Conservation (phyloP, 192 early-diverging fungal genomes). For the Linnemannia hyalina region DNA sequence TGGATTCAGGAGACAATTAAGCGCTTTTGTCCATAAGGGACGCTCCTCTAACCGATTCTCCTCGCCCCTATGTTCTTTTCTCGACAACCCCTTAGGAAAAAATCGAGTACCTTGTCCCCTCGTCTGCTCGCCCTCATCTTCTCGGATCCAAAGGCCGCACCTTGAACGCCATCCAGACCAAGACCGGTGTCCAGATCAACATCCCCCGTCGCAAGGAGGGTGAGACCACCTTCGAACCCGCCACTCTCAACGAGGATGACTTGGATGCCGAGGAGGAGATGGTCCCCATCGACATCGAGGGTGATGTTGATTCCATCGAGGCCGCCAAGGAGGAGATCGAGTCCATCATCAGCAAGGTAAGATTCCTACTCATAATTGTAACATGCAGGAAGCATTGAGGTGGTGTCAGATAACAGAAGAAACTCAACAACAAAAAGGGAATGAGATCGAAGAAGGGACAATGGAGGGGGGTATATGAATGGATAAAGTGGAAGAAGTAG, state of each 20-base stretch:
- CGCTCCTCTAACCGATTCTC: background rate
- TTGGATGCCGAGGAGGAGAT: slow-evolving; percentile 76
- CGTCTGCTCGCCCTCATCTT: slow-evolving; percentile 83
- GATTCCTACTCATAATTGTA: background rate
- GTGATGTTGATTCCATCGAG: slow-evolving; percentile 85
- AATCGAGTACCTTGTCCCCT: slow-evolving; percentile 74
- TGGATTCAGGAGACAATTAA: background rate
- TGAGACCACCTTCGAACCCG: slow-evolving; percentile 56
- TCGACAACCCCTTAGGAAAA: slow-evolving; percentile 42
- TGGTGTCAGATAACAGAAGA: background rate
- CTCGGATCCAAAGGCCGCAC: slow-evolving; percentile 87
- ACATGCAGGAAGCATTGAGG: too few relatives aligned
- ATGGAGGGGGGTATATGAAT: too few relatives aligned
- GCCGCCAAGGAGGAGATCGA: slow-evolving; percentile 91
- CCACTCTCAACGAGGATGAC: slow-evolving; percentile 44
- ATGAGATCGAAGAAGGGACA: background rate
- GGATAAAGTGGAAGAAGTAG: background rate
- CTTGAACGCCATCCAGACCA: slow-evolving; percentile 78
- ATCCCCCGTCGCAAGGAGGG: slow-evolving; percentile 71
- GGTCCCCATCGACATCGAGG: slow-evolving; percentile 81
- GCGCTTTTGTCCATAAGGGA: background rate
- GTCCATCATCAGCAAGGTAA: slow-evolving; percentile 80
- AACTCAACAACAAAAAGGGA: too few relatives aligned
- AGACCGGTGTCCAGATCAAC: slow-evolving; percentile 81
- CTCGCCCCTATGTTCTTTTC: background rate